Base-by-base conservation (phyloP, 2,329 filamentous ascomycete genomes). In the Nigrospora sphaerica region DNA sequence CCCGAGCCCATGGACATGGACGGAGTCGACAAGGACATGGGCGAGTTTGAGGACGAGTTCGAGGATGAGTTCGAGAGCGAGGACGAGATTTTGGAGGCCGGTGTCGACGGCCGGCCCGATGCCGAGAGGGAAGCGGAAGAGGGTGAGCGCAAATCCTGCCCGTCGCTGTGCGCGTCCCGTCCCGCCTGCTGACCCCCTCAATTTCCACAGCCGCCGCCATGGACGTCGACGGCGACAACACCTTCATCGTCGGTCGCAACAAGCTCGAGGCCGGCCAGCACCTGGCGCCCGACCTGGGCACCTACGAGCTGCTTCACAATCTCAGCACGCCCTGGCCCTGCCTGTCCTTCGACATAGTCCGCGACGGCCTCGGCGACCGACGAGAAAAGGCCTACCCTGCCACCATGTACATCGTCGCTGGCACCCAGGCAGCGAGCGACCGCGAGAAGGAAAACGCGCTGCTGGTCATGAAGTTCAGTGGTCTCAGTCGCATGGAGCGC, bases 221-320 rank as follows among this genome's bases (percentile, higher is more conserved):
- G 91, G 88, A 96, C 38, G 81, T 96, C 44, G 92, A 97, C 68
- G 50, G 51, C 38, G 42, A 42, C 38, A 66, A 92, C 61, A 95
- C 90, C 36, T 98, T 97, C 68, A 96, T 98, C 59, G 90, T 95
- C 55, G 93, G 93, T 53, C 82, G 93, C 60, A 89, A 90, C 66
- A 92, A 93, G 71, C 79, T 97, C 52, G 88, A 89, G 53, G 84
- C 89, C 12, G 92, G 90, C 57, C 90, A 97, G 73, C 91, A 89
- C 6, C 78, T 98, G 47, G 83, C 90, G 4, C 92, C 93, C 13
- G 93, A 98, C 68, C 77, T 88, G 49, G 88, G 87, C n/a, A 92
- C 92, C 6, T 98, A 98, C 72, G 86, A 96, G 65, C 95, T 98
- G 90, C 81, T 98, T 49, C 93, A 98, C 74, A 89, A 83, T 51